Conservation (phyloP, 768 basidiomycete species). For the Psilocybe tampanensis region DNA sequence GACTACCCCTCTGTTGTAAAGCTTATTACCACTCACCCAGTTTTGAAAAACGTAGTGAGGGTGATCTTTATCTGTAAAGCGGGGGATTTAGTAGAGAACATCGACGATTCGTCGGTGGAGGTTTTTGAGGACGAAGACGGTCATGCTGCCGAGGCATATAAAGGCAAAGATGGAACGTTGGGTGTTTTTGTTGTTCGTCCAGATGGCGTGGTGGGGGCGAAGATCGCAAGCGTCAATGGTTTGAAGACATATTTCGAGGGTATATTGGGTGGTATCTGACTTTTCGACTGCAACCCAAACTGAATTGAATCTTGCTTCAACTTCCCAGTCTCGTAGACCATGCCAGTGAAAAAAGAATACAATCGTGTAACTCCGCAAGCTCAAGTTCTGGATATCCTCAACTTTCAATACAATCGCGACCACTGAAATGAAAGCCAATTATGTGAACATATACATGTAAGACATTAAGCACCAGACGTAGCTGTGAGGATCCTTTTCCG, state of each 20-base stretch:
- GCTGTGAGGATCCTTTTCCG: too few relatives aligned
- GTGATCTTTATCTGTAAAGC: slow-evolving; percentile 26
- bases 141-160: slow-evolving; percentile 28
- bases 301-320: too few relatives aligned
- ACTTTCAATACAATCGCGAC: too few relatives aligned
- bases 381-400: too few relatives aligned
- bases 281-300: too few relatives aligned
- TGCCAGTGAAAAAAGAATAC: too few relatives aligned
- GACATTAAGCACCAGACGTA: too few relatives aligned
- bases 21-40: slow-evolving; percentile 17
- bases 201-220: slow-evolving; percentile 31
- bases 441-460: too few relatives aligned
- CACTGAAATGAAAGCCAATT: too few relatives aligned
- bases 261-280: background rate
- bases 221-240: slow-evolving; percentile 9
- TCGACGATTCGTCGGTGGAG: slow-evolving; percentile 15
- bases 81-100: slow-evolving; percentile 10
- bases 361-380: too few relatives aligned
- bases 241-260: slow-evolving; percentile 11
- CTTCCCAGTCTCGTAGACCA: too few relatives aligned
- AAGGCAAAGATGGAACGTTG: slow-evolving; percentile 46
- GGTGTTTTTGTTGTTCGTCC: slow-evolving; percentile 45
- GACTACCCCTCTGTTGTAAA: slow-evolving; percentile 18
- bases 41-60: slow-evolving; percentile 19
- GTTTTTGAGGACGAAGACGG: slow-evolving; percentile 27